Evolutionary conservation across 257 asterid species (phyloP), one percentile per base, ranked within the genome.

Genomic region (Capsicum pubescens): DNA sequence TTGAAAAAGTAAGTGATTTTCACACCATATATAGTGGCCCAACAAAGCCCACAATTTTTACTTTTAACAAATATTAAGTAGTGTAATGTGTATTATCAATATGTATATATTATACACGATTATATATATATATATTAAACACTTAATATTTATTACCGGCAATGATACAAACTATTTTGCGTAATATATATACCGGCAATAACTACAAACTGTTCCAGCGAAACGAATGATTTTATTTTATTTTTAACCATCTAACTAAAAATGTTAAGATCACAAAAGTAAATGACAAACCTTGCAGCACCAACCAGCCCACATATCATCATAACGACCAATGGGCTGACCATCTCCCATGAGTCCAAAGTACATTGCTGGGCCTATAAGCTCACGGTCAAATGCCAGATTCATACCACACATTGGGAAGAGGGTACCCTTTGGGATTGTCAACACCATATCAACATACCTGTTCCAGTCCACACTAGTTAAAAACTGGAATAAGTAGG

Each of bases 221-320:
- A 52, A 11, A 11, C 56, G 56, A 14, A n/a, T 56, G n/a, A 56
- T 56, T 6, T 56, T 56, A 26, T 26, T 26, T 26, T 26, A 26
- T 26, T 26, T 26, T n/a, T 17, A 35, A 67, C 2, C 12, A 4
- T 1, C 1, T 9, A 6, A 42, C 55, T 69, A 14, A 15, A 16
- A 8, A 17, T 16, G 35, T 69, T 17, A 69, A 15, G 3, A 7
- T 3, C 9, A 6, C 0, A 36, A 68, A 36, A 7, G 21, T 68
- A 36, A 68, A 70, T 70, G 54, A 16, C 56, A 1, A 4, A 70
- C 98, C 99, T 94, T 95, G 84, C 57, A 74, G 63, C 99, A 95
- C 99, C 99, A 95, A 54, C 98, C 99, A 48, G 99, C 99, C 98
- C 99, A 95, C 99, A 95, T 95, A 60, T 95, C 99, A 48, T 95